Base-by-base conservation (phyloP, 331 rosid genomes). In the Quercus lobata region DNA sequence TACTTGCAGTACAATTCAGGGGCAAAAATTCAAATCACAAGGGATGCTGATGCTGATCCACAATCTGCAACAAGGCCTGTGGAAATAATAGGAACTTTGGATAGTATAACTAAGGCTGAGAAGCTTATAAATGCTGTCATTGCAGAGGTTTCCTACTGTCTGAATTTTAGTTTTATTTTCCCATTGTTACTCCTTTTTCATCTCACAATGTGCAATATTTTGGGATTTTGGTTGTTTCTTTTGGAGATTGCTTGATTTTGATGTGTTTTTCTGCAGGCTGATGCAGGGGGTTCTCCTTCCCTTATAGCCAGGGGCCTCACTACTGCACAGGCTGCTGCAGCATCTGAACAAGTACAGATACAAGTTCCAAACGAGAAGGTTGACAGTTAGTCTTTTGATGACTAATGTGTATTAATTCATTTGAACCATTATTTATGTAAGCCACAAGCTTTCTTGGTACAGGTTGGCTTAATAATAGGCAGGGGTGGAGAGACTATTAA, bases 341-440 rank as follows among this genome's bases (percentile, higher is more conserved):
- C 94, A 21, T 83, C 97, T 71, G 99, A 96, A 86, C 99, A 91
- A 91, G 91, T 96, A 77, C 94, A 96, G 89, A 78, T 96, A 70
- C 98, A 92, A 90, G 98, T 96, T 80, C 97, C 98, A 41, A 96
- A 91, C 78, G 99, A 93, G 79, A 96, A 96, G 97, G 99, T 93
- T 73, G 75, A 74, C 54, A 22, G 55, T 76, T 21, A 27, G 44
- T 79, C 49, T 24, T 57, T 54, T 73, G 62, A 58, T 82, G 80
- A 44, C 18, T 57, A 30, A 15, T 74, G 21, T 65, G 52, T 55
- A 29, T 60, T 49, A 46, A 55, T 44, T 29, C 74, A 66, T 57
- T 71, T 71, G 55, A 69, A 35, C 18, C 55, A 61, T 69, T 69
- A 71, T 25, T 73, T 44, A 7, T 57, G 21, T 25, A 71, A 78